Evolutionary conservation across 305 asterid genomes (phyloP), one percentile per base, ranked within the genome.

Genomic region (Caryopteris hybrid): DNA sequence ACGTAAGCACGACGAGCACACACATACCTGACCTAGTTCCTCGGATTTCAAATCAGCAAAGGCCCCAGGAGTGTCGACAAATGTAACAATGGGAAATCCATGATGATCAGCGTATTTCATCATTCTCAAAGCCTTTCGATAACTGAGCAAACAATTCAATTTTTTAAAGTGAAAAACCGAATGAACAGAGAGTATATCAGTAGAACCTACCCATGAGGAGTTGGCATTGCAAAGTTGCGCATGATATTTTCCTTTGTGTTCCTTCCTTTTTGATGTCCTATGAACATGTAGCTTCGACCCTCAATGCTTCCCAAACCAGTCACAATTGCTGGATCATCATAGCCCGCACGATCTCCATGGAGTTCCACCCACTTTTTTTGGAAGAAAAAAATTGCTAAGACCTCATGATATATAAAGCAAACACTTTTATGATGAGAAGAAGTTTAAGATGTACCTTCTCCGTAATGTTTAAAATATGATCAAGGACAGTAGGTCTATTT

Each of bases 141-240:
- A 80, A 23, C 82, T 80, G 85, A 47, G 59, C 29, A 33, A 17
- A 22, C 48, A 36, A 38, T 11, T 9, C 27, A 14, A 8, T 21
- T 1, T 25, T 25, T 4, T 25, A 1, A 25, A 25, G 31, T 25
- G 3, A 4, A 25, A 25, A 25, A 2, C 4, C 31, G 31, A 25
- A 25, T 4, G 31, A 25, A 25, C 31, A 25, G 31, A 25, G 4
- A 25, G 4, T 25, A 25, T 25, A 25, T 4, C 31, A 25, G 31
- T 25, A 25, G 31, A 46, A 67, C 73, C n/a, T 62, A 81, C 86
- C 86, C 84, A 2, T 81, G 86, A 21, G 86, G 86, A 64, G 86
- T 81, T 22, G 86, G 86, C 86, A 81, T 81, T 7, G 78, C 84
- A 64, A 81, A 81, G 76, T 81, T 81, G 45, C 86, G 83, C 78